Base-by-base conservation (phyloP, 805 yeast genomes). In the Candida fluviatilis region DNA sequence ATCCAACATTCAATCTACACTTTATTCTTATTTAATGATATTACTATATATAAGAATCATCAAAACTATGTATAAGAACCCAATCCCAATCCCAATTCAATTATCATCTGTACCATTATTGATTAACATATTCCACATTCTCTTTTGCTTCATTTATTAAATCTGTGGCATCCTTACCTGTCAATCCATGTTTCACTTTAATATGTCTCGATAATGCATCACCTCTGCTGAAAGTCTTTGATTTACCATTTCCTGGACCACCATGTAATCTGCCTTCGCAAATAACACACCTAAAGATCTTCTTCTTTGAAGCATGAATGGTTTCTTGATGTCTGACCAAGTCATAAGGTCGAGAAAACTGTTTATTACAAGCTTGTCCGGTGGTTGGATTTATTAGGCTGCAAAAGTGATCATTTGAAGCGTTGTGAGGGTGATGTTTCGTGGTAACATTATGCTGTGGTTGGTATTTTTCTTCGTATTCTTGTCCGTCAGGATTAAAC, bases 121-220 rank as follows among this genome's bases (percentile, higher is more conserved):
- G 35, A 19, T 13, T 15, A n/a, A 33, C 62, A 51, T 73, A 84
- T 59, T 84, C 91, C 36, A 84, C 88, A 55, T 85, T 77, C 47
- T 79, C 84, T 58, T 83, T 84, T 5, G 93, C 93, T 49, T 73
- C 80, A 51, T 81, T 80, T 48, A 84, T 80, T 30, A 86, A 80
- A 38, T 78, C 77, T 40, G 76, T 69, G n/a, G 86, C 87, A 45
- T 80, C 82, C 42, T 69, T 64, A 28, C 84, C 84, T 29, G 69
- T 72, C 38, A 82, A 62, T 6, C 84, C 84, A 66, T 90, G 98
- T 66, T 93, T 89, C 33, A 89, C 91, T 52, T 95, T 80, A 45
- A 68, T 66, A 48, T 68, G 74, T 38, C 74, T 57, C 1, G 72
- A 65, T 44, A 68, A 61, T 1, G 74, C 74, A 55, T 68, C 74